These are phyloP conservation scores for Rhynchospora pubera DNA, from an alignment of 176 grass and related monocot species.

Conservation along the genomic window DNA sequence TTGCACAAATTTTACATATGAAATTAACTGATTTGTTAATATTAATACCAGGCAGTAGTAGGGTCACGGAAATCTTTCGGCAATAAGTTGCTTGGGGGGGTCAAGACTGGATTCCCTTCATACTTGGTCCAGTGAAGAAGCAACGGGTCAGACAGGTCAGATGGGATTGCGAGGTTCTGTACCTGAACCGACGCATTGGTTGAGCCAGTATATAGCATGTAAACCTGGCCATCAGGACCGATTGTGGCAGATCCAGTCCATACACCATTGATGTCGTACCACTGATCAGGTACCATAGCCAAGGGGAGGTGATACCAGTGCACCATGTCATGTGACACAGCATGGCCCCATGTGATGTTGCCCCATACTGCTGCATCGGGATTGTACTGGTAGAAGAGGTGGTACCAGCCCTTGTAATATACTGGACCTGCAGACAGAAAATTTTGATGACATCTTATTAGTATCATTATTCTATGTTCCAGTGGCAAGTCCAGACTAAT, in stretches of 20 bases:
- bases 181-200: slow-evolving; percentile 65
- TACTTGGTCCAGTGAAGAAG: slow-evolving; percentile 64
- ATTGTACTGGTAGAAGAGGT: slow-evolving; percentile 98
- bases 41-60: slow-evolving; percentile 52
- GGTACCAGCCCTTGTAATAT: slow-evolving; percentile 87
- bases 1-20: not conserved
- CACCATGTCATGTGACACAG: slow-evolving; percentile 48
- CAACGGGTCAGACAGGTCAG: slow-evolving; percentile 53
- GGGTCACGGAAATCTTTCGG: slow-evolving; percentile 72
- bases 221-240: slow-evolving; percentile 44
- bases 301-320: slow-evolving; percentile 75
- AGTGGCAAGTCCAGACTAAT: too few relatives aligned
- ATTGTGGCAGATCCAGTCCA: slow-evolving; percentile 84
- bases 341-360: slow-evolving; percentile 88
- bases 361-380: slow-evolving; percentile 71
- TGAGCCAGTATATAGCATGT: slow-evolving; percentile 75
- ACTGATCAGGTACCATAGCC: slow-evolving; percentile 66
- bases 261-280: slow-evolving; percentile 76
- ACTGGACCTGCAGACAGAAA: slow-evolving; percentile 35
- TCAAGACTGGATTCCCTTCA: slow-evolving; percentile 52
- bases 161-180: slow-evolving; percentile 60
- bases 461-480: too few relatives aligned
- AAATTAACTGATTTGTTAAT: not conserved
- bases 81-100: slow-evolving; percentile 33
- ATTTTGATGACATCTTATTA: not conserved